Evolutionary conservation across 169 alveolate species (phyloP), one percentile per base, ranked within the genome.

Genomic region (Babesia microti): DNA sequence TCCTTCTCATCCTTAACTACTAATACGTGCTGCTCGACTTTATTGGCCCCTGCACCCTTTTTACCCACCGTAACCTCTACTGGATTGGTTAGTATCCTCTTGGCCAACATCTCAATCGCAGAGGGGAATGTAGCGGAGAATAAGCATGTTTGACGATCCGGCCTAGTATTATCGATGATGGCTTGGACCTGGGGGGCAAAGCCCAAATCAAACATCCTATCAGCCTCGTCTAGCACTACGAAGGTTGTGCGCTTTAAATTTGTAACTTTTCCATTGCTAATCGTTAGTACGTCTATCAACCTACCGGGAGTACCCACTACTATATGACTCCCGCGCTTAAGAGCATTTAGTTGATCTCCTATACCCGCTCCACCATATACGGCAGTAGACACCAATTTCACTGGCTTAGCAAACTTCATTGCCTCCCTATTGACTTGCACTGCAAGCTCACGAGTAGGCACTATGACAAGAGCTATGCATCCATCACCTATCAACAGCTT

Each of bases 61-160:
- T 54, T 83, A 50, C 82, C 97, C 84, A 59, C 94, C 75, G 91
- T 81, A 7, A 95, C 84, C 79, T 96, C 98, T 28, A 93, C 67
- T n/a, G 98, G 99, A 54, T 89, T 88, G 42, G 78, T 72, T 39
- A 96, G 73, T 29, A 93, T 81, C 54, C 85, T 87, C 60, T 92
- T 94, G 4, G 99, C 98, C 45, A 96, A 66, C 18, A 71, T 67
- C 66, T 92, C 98, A 7, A 96, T 92, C 39, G 84, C 69, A 39
- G 87, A 83, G 0, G 99, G 99, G 73, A 96, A 96, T 3, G 99
- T 96, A 1, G 99, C 99, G 17, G 98, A 91, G 60, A 96, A 94
- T 86, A 96, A 88, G 7, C 92, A 96, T 37, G 93, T 83, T 73
- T 96, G 96, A 42, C 92, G 85, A 45, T 91, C 97, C 9, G 91